Evolutionary conservation across 169 alveolate genomes (phyloP).

Genomic region (Plasmodium blacklocki): DNA sequence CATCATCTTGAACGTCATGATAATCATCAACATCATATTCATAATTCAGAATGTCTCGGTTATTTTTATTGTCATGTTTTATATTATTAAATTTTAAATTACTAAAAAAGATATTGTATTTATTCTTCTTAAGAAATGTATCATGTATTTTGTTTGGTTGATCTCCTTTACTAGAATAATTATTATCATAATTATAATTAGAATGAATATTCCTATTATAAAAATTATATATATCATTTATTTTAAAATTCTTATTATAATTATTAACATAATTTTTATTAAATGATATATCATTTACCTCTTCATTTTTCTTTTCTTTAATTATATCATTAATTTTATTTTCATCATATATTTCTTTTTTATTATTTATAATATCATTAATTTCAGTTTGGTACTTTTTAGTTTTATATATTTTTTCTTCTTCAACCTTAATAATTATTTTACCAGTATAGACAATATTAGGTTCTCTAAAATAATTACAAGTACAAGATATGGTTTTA

Average conservation of each 20-base stretch:
- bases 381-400: neutral
- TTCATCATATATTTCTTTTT: neutral
- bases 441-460: conserved; percentile 33
- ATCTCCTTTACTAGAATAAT: neutral
- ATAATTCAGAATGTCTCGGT: neutral
- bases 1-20: neutral
- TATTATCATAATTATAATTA: neutral
- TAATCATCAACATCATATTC: neutral
- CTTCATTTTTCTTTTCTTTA: neutral
- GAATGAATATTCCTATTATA: neutral
- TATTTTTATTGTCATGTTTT: neutral
- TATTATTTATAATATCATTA: neutral
- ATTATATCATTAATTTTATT: neutral
- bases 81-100: neutral
- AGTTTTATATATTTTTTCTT: neutral
- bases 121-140: no score
- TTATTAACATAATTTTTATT: neutral
- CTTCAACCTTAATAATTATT: conserved; percentile 32
- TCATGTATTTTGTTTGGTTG: no score
- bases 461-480: conserved; percentile 29
- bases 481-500: conserved; percentile 22
- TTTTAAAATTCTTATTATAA: neutral
- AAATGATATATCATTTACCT: neutral
- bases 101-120: neutral
- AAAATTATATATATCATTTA: neutral